Evolutionary conservation across 2,329 filamentous ascomycete genomes (phyloP).

Genomic region (Paracorniculantispora psalliotae): DNA sequence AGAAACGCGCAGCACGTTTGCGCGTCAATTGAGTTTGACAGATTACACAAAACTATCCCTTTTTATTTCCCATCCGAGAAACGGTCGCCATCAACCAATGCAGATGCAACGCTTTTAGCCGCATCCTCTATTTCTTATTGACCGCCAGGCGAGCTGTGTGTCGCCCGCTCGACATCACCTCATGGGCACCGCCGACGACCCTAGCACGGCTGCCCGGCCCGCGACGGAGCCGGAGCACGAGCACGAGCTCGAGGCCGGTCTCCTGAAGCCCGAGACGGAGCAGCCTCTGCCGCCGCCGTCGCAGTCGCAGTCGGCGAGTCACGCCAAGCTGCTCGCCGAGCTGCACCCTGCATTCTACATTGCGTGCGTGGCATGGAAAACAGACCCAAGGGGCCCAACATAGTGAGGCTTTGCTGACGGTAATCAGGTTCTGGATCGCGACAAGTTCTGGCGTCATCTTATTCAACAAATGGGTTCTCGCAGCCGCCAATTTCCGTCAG

Average conservation of each 20-base stretch:
- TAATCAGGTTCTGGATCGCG: conserved; percentile 64
- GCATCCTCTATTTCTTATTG: not conserved
- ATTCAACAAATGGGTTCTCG: conserved; percentile 98
- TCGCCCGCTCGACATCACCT: not conserved
- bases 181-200: too few relatives aligned
- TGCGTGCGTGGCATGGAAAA: not conserved
- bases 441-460: conserved; percentile 92
- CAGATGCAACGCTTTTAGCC: not conserved
- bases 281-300: not conserved
- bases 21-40: conserved; percentile 2
- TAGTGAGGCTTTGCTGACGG: not conserved
- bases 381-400: too few relatives aligned
- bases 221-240: not conserved
- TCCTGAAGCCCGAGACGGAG: not conserved
- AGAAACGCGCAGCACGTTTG: not conserved
- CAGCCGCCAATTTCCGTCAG: conserved; percentile 70
- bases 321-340: not conserved
- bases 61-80: not conserved
- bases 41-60: not conserved
- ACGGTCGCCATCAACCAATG: not conserved
- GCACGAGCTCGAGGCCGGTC: not conserved
- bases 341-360: conserved; percentile 9
- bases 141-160: too few relatives aligned
- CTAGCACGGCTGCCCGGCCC: not conserved
- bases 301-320: not conserved